These are phyloP conservation scores for Nakazawaea anatomiae DNA, from an alignment of 805 yeast genomes.

Conservation along the genomic window DNA sequence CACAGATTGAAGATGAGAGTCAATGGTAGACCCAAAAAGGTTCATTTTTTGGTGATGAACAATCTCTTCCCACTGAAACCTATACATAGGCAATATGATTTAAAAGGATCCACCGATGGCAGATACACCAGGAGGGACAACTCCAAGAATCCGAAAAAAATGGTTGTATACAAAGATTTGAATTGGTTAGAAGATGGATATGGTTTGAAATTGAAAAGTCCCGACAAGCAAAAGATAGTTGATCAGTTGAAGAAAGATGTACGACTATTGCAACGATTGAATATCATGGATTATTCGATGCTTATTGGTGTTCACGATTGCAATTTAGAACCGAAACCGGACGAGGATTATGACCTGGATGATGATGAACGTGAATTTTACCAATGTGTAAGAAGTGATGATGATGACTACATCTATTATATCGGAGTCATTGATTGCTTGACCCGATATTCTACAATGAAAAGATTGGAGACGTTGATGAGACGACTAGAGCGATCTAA, in stretches of 20 bases:
- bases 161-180: slow-evolving; percentile 70
- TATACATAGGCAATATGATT: slow-evolving; percentile 78
- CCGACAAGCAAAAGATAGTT: slow-evolving; percentile 51
- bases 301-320: slow-evolving; percentile 84
- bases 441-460: slow-evolving; percentile 70
- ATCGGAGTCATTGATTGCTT: slow-evolving; percentile 92
- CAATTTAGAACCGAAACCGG: slow-evolving; percentile 33
- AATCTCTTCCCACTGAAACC: slow-evolving; percentile 93
- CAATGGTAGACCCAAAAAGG: slow-evolving; percentile 49
- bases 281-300: slow-evolving; percentile 94
- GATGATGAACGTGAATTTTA: slow-evolving; percentile 12
- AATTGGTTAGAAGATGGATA: slow-evolving; percentile 75
- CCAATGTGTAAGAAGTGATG: slow-evolving; percentile 79
- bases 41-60: slow-evolving; percentile 95
- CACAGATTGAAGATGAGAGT: slow-evolving; percentile 83
- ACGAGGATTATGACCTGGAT: slow-evolving; percentile 17
- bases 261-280: slow-evolving; percentile 58
- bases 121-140: slow-evolving; percentile 44
- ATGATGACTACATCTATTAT: slow-evolving; percentile 68
- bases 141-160: slow-evolving; percentile 22
- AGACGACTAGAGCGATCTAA: slow-evolving; percentile 66
- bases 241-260: slow-evolving; percentile 76
- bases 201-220: slow-evolving; percentile 70
- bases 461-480: slow-evolving; percentile 81
- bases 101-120: slow-evolving; percentile 91